Conservation (phyloP, 2,329 filamentous ascomycete genomes). For the Dothistroma pini region DNA sequence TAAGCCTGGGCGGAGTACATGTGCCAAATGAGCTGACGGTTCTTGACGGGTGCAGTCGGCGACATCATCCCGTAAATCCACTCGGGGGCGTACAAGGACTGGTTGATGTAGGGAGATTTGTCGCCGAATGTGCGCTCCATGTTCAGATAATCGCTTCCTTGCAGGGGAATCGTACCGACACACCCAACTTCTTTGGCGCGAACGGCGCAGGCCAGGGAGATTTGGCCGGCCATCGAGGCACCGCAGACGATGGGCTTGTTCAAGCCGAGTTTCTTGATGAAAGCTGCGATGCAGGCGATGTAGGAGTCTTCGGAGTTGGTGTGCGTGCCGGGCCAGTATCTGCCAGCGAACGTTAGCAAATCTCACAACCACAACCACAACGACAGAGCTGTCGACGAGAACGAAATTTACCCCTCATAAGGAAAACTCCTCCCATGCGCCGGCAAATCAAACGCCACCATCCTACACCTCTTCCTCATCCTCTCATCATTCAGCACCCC, state of each 20-base stretch:
- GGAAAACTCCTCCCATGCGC: constrained; percentile 50
- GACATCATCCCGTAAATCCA: constrained; percentile 51
- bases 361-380: neutral
- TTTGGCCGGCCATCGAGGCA: constrained; percentile 51
- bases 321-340: constrained; percentile 41
- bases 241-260: constrained; percentile 49
- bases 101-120: constrained; percentile 47
- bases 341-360: neutral
- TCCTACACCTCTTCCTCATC: constrained; percentile 47
- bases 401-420: constrained; percentile 31
- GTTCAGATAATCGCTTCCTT: constrained; percentile 43
- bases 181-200: constrained; percentile 47
- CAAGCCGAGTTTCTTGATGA: constrained; percentile 44
- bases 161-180: constrained; percentile 46
- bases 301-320: constrained; percentile 45
- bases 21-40: constrained; percentile 51
- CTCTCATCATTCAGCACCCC: constrained; percentile 49
- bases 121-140: constrained; percentile 45
- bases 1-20: constrained; percentile 49
- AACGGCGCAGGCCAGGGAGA: constrained; percentile 47
- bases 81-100: constrained; percentile 42
- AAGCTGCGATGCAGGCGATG: constrained; percentile 44
- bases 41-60: constrained; percentile 42
- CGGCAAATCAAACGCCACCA: constrained; percentile 51
- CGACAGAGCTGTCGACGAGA: neutral